Evolutionary conservation across 2,329 filamentous ascomycete species (phyloP).

Genomic region (Fusarium paranaense): DNA sequence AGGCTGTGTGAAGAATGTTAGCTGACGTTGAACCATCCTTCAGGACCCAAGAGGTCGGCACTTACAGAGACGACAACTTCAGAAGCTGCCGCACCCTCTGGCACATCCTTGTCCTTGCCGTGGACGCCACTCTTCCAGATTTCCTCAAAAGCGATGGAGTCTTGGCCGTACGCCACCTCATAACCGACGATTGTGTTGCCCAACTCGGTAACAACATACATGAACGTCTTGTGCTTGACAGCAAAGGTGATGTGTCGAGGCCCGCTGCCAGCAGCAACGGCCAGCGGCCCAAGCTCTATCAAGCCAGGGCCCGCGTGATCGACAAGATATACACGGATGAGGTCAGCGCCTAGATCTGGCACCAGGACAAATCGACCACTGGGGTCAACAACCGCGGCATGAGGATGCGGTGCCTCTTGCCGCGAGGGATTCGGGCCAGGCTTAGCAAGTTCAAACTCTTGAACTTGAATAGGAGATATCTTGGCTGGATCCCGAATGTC

Average conservation of each 20-base stretch:
- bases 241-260: constrained; percentile 75
- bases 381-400: constrained; percentile 74
- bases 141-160: constrained; percentile 58
- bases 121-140: constrained; percentile 62
- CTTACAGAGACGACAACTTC: constrained; percentile 71
- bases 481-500: constrained; percentile 53
- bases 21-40: background rate
- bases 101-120: constrained; percentile 55
- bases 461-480: constrained; percentile 52
- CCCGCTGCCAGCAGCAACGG: constrained; percentile 65
- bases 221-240: constrained; percentile 59
- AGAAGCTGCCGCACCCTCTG: constrained; percentile 59
- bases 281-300: constrained; percentile 52
- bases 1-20: constrained; percentile 54
- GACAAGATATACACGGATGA: constrained; percentile 68
- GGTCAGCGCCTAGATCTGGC: constrained; percentile 75
- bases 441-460: constrained; percentile 53
- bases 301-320: constrained; percentile 57
- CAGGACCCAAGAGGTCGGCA: constrained; percentile 13
- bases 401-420: constrained; percentile 71
- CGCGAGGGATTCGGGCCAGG: constrained; percentile 56
- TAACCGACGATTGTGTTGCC: constrained; percentile 68
- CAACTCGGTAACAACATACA: constrained; percentile 73
- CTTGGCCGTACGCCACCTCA: constrained; percentile 62
- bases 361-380: constrained; percentile 71